Base-by-base conservation (phyloP, 768 basidiomycete genomes). In the Termitomyces titanicus region DNA sequence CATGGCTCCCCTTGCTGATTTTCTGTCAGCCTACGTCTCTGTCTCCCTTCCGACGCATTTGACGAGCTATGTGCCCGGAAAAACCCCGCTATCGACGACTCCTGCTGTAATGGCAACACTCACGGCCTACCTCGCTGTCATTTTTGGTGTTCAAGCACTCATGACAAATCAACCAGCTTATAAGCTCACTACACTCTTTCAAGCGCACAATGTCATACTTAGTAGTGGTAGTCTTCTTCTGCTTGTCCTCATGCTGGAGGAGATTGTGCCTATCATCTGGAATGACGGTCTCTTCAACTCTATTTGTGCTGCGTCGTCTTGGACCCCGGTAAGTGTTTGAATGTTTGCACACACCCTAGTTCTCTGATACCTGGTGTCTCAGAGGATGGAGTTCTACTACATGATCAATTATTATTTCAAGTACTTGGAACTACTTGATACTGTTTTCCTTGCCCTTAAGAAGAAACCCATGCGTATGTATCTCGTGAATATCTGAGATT, bases 341-440 rank as follows among this genome's bases (percentile, higher is more conserved):
- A 56, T 45, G 47, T 38, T 61, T 34, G 46, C 47, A 48, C 31
- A 57, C 52, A 17, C 37, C 46, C 44, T 48, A 31, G 54, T 44
- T 29, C 27, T 50, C 43, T 59, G 33, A 27, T 34, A 13, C 27
- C 7, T 24, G 24, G 9, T 65, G 20, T 24, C n/a, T 13, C n/a
- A 97, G 94, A 83, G 82, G 69, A 79, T 98, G 70, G 90, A 98
- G 75, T 88, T 94, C 66, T 98, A 92, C 78, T 98, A 99, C 78
- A 94, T 98, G 80, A 79, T 98, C 79, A 99, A 99, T 78, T 99
- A 98, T 76, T 94, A 88, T 74, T 92, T 97, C 84, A 98, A 98
- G 71, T 98, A 98, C 72, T 75, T 97, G 60, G 97, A 99, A 74
- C 84, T 98, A 56, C 70, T 96, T 60, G 97, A 98, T 77, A 99